A percentile compares a stretch with the other conserved stretches of the same genome.
Evolutionary conservation across 441 rosid species (phyloP).

Genomic region (Mallotus repandus): DNA sequence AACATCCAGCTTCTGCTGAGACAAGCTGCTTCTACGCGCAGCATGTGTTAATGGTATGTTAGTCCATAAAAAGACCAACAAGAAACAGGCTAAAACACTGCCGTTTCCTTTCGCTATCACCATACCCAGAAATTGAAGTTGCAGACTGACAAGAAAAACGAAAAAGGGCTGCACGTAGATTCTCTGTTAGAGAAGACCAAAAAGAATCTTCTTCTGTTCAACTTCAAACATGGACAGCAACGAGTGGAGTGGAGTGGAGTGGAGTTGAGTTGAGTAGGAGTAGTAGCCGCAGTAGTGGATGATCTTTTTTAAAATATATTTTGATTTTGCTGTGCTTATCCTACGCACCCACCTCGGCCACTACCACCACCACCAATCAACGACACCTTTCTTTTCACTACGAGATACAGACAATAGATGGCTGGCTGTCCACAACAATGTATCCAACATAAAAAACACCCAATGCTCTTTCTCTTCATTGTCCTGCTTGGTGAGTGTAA

Average conservation of each 20-base stretch:
- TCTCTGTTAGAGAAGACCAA: background rate
- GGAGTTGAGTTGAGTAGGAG: no score
- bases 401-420: background rate
- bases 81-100: background rate
- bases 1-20: conserved; percentile 59
- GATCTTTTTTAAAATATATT: background rate
- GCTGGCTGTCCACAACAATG: background rate
- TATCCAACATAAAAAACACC: background rate
- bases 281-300: background rate
- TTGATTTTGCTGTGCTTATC: background rate
- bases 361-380: background rate
- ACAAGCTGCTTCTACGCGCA: conserved; percentile 37
- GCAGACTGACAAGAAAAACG: background rate
- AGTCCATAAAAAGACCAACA: background rate
- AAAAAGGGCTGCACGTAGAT: background rate
- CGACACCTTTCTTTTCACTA: background rate
- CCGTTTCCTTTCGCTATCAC: background rate
- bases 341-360: conserved; percentile 5
- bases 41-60: conserved; percentile 22
- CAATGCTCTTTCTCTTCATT: background rate
- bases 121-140: background rate
- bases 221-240: background rate
- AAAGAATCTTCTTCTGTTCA: background rate
- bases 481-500: background rate
- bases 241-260: background rate